Evolutionary conservation across 2,329 filamentous ascomycete genomes (phyloP).

Genomic region (Ophiostoma ips): DNA sequence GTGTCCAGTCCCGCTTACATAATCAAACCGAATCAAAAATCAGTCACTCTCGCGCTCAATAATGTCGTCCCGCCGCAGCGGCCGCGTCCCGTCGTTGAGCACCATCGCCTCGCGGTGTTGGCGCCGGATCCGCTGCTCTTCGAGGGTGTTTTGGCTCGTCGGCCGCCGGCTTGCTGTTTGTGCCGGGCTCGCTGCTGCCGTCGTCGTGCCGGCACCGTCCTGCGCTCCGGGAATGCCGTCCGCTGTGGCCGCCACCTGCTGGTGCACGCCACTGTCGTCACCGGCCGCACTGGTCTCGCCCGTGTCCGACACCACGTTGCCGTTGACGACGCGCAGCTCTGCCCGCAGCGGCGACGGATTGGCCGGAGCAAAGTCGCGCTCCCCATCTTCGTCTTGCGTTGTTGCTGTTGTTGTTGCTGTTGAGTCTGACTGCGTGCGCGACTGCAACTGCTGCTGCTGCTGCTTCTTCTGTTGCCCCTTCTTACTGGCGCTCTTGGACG

Average conservation of each 20-base stretch:
- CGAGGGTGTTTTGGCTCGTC: constrained; percentile 28
- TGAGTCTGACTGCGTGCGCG: background rate
- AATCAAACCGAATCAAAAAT: background rate
- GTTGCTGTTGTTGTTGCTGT: background rate
- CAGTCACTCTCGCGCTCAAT: constrained; percentile 48
- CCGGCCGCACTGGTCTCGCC: too few relatives aligned
- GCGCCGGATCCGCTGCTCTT: constrained; percentile 60
- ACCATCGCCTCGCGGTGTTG: constrained; percentile 81
- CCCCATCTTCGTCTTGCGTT: background rate
- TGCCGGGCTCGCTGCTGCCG: background rate
- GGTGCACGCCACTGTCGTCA: too few relatives aligned
- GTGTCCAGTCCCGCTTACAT: too few relatives aligned
- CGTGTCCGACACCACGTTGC: constrained; percentile 13
- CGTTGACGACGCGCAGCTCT: constrained; percentile 9
- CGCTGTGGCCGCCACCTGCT: too few relatives aligned
- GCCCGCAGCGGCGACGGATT: background rate
- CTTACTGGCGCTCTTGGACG: background rate
- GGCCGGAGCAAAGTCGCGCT: background rate
- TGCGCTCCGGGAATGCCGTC: too few relatives aligned
- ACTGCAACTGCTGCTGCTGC: constrained; percentile 22
- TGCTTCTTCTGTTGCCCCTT: constrained; percentile 15
- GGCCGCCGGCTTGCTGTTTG: background rate
- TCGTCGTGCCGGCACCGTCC: background rate
- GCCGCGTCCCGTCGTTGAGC: constrained; percentile 69
- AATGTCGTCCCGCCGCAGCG: constrained; percentile 62